Base-by-base conservation (phyloP, 441 rosid genomes). In the Caryocar brasiliense region DNA sequence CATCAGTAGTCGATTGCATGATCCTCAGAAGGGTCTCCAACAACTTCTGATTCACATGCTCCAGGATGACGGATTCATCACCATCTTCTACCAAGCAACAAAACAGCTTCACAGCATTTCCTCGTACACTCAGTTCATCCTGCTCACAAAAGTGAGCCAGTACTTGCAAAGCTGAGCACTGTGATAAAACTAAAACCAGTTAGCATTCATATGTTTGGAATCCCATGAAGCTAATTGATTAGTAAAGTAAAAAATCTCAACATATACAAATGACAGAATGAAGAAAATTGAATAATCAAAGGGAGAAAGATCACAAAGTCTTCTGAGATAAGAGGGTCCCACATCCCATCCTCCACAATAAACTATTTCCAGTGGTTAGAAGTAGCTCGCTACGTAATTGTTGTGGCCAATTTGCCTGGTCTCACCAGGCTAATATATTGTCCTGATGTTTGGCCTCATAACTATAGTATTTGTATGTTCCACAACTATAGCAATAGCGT, bases 61-160 rank as follows among this genome's bases (percentile, higher is more conserved):
- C 80, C 45, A 46, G 37, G 33, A 81, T 65, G 55, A 49, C 61
- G 47, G 69, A 77, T 65, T 68, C 71, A 46, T 74, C 64, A 39
- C 73, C 70, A 53, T 68, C 80, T 58, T 76, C 69, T 30, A 64
- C 69, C 70, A 81, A 63, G 69, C 63, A 74, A 58, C 59, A 50
- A 30, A 76, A 61, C 59, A 81, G 59, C 66, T 76, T 78, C 62
- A 81, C 75, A 30, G 80, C 84, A 63, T 71, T 76, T 59, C 59
- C 61, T 54, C 81, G 74, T 18, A 78, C 77, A 47, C 52, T 53
- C 42, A 50, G 42, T 46, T 53, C 38, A 21, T 64, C 73, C 9
- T 26, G 54, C 68, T 72, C 76, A 27, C 79, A 81, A 41, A 78
- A 58, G 61, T 51, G 80, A 47, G 62, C 63, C 66, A 81, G 65